phyloP scores from a whole-genome alignment of 2,329 filamentous ascomycete species.

The Beauveria sp. region DNA sequence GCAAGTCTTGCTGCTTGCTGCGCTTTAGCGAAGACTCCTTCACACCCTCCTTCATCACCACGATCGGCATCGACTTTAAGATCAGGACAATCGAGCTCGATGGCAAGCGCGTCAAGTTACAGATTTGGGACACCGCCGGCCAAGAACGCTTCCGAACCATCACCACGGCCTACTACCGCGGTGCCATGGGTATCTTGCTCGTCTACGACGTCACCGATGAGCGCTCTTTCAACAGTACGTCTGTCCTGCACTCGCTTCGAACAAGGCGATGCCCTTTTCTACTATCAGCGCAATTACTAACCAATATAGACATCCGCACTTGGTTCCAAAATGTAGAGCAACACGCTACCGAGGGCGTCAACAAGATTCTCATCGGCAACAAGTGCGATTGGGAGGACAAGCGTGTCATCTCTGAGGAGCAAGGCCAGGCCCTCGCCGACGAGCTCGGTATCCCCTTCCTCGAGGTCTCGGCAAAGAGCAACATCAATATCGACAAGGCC shows the following conservation, averaged over 20 bases:
- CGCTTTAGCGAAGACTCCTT: constrained; percentile 97
- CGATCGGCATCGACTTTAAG: constrained; percentile 99
- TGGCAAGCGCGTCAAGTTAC: constrained; percentile 96
- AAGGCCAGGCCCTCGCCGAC: constrained; percentile 86
- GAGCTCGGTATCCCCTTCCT: constrained; percentile 97
- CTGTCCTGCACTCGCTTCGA: neutral
- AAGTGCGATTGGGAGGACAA: constrained; percentile 99
- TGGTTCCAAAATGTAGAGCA: constrained; percentile 99
- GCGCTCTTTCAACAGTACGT: constrained; percentile 86
- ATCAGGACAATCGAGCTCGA: constrained; percentile 98
- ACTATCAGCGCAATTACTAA: neutral
- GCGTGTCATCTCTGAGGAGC: constrained; percentile 85
- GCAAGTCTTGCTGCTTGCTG: constrained; percentile 93
- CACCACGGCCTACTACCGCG: constrained; percentile 96
- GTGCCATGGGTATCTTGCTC: constrained; percentile 94
- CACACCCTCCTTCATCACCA: constrained; percentile 96
- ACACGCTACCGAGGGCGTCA: constrained; percentile 96
- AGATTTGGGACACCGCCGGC: constrained; percentile 99
- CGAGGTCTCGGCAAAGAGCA: constrained; percentile 96
- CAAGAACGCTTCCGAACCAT: constrained; percentile 98
- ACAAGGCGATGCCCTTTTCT: neutral
- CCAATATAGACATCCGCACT: constrained; percentile 77
- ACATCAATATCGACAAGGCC: constrained; percentile 99
- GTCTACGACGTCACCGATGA: constrained; percentile 99
- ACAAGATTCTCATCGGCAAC: constrained; percentile 99